Percentiles rank a stretch among this genome's conserved stretches.
Evolutionary conservation across 148 eudicot species (phyloP).

Genomic region (Fallopia convolvulus): DNA sequence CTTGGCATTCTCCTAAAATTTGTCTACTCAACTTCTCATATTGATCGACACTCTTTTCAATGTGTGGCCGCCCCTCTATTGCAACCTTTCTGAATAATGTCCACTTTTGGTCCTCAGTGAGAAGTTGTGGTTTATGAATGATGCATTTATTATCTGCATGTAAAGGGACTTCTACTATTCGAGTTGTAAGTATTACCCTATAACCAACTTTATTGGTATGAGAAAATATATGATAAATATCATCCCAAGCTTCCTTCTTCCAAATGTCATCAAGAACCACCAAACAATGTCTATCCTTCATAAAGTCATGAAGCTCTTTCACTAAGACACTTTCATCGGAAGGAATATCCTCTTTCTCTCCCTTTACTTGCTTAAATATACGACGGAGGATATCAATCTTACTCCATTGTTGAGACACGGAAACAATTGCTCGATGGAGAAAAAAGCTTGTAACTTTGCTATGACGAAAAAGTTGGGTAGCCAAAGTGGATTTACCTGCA

Average conservation of each 20-base stretch:
- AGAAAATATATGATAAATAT: background rate
- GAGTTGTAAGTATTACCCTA: constrained; percentile 24
- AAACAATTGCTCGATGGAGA: background rate
- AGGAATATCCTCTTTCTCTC: background rate
- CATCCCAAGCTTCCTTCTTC: constrained; percentile 2
- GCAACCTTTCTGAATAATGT: constrained; percentile 14
- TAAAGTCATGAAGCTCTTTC: background rate
- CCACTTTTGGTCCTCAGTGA: constrained; percentile 19
- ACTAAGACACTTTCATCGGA: background rate
- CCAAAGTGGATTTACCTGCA: background rate
- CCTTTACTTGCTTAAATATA: background rate
- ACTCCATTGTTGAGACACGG: background rate
- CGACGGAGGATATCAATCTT: background rate
- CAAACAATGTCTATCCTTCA: constrained; percentile 1
- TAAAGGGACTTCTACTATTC: constrained; percentile 2
- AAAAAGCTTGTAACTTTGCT: background rate
- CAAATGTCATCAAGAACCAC: background rate
- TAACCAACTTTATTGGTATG: background rate
- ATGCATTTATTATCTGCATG: background rate
- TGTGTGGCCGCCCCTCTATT: background rate
- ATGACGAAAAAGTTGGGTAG: background rate
- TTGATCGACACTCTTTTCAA: background rate
- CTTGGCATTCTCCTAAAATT: background rate
- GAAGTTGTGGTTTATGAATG: constrained; percentile 10
- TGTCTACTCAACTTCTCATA: background rate